Percentiles rank a stretch among this genome's conserved stretches.
phyloP scores from a whole-genome alignment of 177 flowering plant genomes.

The Vitis hybrid region DNA sequence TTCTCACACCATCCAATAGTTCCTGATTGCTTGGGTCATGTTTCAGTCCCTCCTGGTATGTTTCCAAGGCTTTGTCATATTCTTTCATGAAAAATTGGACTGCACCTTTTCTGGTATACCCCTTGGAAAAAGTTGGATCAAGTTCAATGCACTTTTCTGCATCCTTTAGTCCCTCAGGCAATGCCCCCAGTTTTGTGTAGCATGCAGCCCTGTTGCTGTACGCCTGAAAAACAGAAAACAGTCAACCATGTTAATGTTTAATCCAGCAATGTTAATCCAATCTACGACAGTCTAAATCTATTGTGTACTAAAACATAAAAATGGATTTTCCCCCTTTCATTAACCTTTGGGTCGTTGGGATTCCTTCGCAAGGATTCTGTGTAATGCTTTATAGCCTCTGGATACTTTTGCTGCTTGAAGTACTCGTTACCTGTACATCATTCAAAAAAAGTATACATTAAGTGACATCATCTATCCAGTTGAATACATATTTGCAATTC shows the following conservation, averaged over 20 bases:
- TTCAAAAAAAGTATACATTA: background rate
- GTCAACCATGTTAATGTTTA: background rate
- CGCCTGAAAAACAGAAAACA: slow-evolving; percentile 45
- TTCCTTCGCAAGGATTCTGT: slow-evolving; percentile 88
- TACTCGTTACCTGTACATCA: slow-evolving; percentile 68
- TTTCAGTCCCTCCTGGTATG: slow-evolving; percentile 90
- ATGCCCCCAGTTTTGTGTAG: slow-evolving; percentile 88
- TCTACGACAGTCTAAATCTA: background rate
- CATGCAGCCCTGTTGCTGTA: slow-evolving; percentile 97
- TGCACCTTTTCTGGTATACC: slow-evolving; percentile 92
- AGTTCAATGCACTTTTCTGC: slow-evolving; percentile 98
- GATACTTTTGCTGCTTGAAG: slow-evolving; percentile 90
- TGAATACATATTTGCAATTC: no score
- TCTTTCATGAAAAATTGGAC: slow-evolving; percentile 97
- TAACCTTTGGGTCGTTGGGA: slow-evolving; percentile 82
- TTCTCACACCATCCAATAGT: slow-evolving; percentile 75
- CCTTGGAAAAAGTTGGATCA: slow-evolving; percentile 90
- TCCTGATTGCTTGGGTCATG: slow-evolving; percentile 86
- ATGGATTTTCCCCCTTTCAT: background rate
- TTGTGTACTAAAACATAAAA: background rate
- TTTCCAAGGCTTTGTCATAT: slow-evolving; percentile 94
- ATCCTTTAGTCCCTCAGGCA: slow-evolving; percentile 95
- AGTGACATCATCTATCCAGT: background rate
- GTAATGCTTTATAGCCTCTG: slow-evolving; percentile 91
- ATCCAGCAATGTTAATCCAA: background rate